Evolutionary conservation across 192 early-diverging fungal genomes (phyloP), one percentile per base, ranked within the genome.

Genomic region (Backusella macrospora): DNA sequence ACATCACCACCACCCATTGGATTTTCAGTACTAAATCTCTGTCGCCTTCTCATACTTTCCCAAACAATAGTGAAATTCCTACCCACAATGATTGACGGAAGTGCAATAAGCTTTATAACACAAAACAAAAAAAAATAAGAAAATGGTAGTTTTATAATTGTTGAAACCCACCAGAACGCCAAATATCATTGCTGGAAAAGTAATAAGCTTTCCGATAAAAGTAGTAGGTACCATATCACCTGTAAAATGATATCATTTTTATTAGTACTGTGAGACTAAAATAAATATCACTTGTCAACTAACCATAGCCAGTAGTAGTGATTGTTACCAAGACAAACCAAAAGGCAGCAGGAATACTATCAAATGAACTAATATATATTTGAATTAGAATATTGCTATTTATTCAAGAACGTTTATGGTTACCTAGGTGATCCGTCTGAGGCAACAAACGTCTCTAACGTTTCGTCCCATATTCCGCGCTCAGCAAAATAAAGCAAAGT

Each of bases 31-130:
- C 23, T 9, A 26, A 1, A 44, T 34, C 45, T 23, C 29, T 68
- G 67, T 6, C 67, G 81, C 12, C 83, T 80, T 23, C 85, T 72
- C 90, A 91, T 89, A 6, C 87, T 86, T 70, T 94, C 92, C 92
- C 92, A 94, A 15, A 94, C 93, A 52, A 91, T 82, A 4, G 92
- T 93, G 74, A 93, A 94, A 74, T 94, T 92, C 40, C 92, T 78
- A 18, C 93, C 93, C 42, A 94, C 91, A 72, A 94, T 93, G 67
- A 94, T 94, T 6, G 93, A 94, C 12, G 93, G 93, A 72, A 94
- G 72, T 0, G 93, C 90, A 77, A 94, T 94, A 26, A 94, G 77
- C 85, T 84, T 69, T n/a, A 52, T 29, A 46, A 71, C 37, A 40
- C n/a, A 40, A 15, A 67, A n/a, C 21, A 44, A 71, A 49, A 26